Percentiles rank a stretch among this genome's conserved stretches.
Conservation (phyloP, 192 early-diverging fungal species). For the Chytriomyces confervae region DNA sequence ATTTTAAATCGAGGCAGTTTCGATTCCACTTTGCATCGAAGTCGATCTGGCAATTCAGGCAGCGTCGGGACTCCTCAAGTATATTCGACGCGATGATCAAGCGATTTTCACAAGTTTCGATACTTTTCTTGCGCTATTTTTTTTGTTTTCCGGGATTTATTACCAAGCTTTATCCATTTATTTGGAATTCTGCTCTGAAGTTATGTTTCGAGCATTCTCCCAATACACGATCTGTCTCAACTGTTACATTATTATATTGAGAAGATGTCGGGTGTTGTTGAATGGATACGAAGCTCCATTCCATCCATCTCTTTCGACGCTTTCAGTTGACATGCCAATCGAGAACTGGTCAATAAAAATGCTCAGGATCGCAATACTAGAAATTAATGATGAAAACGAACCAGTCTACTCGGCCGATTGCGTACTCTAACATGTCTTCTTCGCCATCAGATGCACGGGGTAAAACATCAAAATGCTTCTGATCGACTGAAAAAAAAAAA, state of each 20-base stretch:
- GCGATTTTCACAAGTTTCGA: background rate
- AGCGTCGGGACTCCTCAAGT: background rate
- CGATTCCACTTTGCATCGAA: background rate
- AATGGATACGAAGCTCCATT: constrained; percentile 21
- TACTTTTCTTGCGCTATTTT: background rate
- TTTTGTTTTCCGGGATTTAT: background rate
- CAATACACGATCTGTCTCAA: background rate
- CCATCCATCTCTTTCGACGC: constrained; percentile 25
- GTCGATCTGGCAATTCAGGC: background rate
- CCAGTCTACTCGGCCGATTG: constrained; percentile 45
- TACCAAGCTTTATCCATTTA: background rate
- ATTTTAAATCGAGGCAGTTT: no score
- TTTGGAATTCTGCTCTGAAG: background rate
- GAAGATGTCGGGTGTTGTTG: background rate
- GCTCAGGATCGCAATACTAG: background rate
- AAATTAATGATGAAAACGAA: background rate
- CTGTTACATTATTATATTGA: constrained; percentile 1
- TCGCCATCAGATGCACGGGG: constrained; percentile 56
- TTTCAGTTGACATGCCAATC: constrained; percentile 35
- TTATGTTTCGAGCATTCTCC: background rate
- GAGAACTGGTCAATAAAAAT: constrained; percentile 20
- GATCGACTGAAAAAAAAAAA: constrained; percentile 51
- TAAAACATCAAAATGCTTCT: constrained; percentile 44
- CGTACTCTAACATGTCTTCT: constrained; percentile 66
- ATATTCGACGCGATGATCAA: background rate